Evolutionary conservation across 345 rosid species (phyloP).

Genomic region (Eucalyptus paniculata): DNA sequence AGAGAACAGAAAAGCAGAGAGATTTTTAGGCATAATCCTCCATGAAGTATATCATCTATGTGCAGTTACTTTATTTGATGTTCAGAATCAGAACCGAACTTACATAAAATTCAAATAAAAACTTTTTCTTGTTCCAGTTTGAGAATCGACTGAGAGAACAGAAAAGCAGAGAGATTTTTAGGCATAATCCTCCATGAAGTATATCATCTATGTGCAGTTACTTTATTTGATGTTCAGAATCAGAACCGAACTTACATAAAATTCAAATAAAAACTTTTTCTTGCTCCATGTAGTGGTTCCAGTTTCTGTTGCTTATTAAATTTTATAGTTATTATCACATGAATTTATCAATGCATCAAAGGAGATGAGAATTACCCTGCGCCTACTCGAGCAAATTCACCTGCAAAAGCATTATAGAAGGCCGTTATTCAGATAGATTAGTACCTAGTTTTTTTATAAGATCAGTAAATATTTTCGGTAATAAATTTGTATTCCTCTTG

Average conservation of each 20-base stretch:
- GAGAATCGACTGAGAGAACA: neutral
- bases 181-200: neutral
- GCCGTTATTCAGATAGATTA: neutral
- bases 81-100: neutral
- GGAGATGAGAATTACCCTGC: constrained; percentile 56
- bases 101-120: neutral
- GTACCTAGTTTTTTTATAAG: neutral
- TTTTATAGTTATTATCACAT: too few relatives aligned
- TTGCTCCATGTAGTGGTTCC: neutral
- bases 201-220: neutral
- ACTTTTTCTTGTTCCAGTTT: neutral
- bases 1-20: neutral
- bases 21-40: neutral
- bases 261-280: neutral
- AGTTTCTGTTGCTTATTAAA: neutral
- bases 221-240: neutral
- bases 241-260: neutral
- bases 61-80: neutral
- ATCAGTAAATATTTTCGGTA: neutral
- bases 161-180: neutral
- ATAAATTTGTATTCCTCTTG: neutral
- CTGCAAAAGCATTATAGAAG: constrained; percentile 22
- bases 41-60: neutral
- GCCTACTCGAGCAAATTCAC: constrained; percentile 79
- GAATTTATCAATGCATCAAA: neutral